Base-by-base conservation (phyloP, 78 protist species). In the Dictyostelium intermedium region DNA sequence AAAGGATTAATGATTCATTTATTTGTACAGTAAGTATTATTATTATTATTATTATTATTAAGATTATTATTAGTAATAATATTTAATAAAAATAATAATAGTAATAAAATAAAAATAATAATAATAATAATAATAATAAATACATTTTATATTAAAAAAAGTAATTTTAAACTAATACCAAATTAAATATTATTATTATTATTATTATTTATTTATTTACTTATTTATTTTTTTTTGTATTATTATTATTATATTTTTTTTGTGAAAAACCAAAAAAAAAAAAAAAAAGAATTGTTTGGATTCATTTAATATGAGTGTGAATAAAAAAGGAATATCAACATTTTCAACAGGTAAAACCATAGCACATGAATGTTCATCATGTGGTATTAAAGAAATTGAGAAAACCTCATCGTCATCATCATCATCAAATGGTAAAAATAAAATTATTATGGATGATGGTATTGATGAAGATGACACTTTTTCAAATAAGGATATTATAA, bases 1-100 rank as follows among this genome's bases (percentile, higher is more conserved):
- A 89, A 43, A 50, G 84, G n/a, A 35, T 89, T 6, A 74, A 80
- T 80, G 80, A 76, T 76, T 18, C 35, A n/a, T 89, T 45, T 43
- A 8, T 63, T 35, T 89, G 94, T 39, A 80, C 94, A 35, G 94
- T 80, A 66, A 30, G 86, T 80, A 47, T 39, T 25, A 37, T 5
- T 16, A 27, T 7, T 35, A 72, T 34, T n/a, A 16, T 72, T 11
- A 16, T 6, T 34, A 34, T 72, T n/a, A 32, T 11, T 72, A 14
- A n/a, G n/a, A n/a, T n/a, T 72, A 35, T 32, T 72, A 72, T 1
- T 35, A 34, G 2, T 72, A 35, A 72, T 34, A 72, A n/a, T n/a
- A n/a, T n/a, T n/a, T n/a, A n/a, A n/a, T n/a, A n/a, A n/a, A n/a
- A n/a, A n/a, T n/a, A n/a, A n/a, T n/a, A n/a, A n/a, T n/a, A n/a